Conservation (phyloP, 176 grass and related monocot genomes). For the Sorghum bicolor region DNA sequence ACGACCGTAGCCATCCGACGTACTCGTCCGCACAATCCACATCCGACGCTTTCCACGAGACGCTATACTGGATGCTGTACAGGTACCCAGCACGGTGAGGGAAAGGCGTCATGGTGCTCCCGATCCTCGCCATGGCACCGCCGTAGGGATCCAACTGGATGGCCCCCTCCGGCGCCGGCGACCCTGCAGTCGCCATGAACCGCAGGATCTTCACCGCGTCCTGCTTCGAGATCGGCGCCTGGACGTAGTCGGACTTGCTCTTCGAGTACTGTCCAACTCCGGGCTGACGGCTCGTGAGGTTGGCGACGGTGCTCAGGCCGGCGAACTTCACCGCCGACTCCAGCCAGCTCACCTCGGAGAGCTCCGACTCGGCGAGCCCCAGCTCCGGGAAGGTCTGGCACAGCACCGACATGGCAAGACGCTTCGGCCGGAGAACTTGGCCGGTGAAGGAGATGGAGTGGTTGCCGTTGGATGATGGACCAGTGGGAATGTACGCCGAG, state of each 20-base stretch:
- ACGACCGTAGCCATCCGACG: conserved; percentile 42
- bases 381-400: conserved; percentile 40
- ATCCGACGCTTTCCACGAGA: conserved; percentile 16
- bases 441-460: conserved; percentile 41
- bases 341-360: conserved; percentile 55
- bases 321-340: conserved; percentile 53
- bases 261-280: conserved; percentile 27
- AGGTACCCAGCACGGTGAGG: conserved; percentile 47
- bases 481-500: neutral
- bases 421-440: conserved; percentile 33
- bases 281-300: conserved; percentile 6
- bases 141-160: conserved; percentile 66
- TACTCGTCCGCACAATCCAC: neutral
- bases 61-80: conserved; percentile 56
- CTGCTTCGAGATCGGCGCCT: neutral
- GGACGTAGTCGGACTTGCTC: conserved; percentile 67
- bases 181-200: conserved; percentile 13
- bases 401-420: conserved; percentile 3
- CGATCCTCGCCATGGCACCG: conserved; percentile 45
- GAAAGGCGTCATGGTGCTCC: conserved; percentile 32
- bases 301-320: neutral
- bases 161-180: neutral
- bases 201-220: conserved; percentile 23
- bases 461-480: conserved; percentile 12
- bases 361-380: conserved; percentile 13